phyloP scores from a whole-genome alignment of 805 yeast species.

The Kuraishia molischiana region DNA sequence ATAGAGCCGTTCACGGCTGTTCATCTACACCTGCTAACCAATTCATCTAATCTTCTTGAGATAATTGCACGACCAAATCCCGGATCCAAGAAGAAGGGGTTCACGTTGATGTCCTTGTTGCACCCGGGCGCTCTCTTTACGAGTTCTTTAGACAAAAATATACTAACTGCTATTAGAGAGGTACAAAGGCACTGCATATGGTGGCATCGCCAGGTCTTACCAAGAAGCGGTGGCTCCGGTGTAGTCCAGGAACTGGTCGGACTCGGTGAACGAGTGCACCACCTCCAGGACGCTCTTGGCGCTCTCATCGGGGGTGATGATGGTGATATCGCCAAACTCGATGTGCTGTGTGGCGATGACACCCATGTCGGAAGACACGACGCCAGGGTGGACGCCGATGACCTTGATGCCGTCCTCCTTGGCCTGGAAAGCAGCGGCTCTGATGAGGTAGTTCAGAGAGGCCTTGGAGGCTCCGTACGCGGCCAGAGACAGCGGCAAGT shows the following conservation, averaged over 20 bases:
- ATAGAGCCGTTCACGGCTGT: no score
- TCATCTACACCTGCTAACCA: no score
- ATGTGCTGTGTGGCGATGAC: not conserved
- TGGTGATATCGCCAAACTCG: not conserved
- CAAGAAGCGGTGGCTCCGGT: no score
- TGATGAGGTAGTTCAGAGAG: conserved; percentile 23
- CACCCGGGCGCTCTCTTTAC: no score
- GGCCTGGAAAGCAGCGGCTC: conserved; percentile 16
- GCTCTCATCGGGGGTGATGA: conserved; percentile 17
- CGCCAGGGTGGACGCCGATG: conserved; percentile 28
- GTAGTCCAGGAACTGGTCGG: conserved; percentile 16
- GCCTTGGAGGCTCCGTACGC: conserved; percentile 29
- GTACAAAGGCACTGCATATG: no score
- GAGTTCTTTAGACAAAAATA: no score
- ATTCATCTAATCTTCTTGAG: no score
- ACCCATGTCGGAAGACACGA: conserved; percentile 25
- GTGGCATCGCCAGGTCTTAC: no score
- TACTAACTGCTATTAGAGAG: no score
- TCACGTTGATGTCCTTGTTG: no score
- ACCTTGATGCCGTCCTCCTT: conserved; percentile 16
- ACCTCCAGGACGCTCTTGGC: conserved; percentile 11
- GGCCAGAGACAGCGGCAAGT: conserved; percentile 9
- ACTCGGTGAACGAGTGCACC: conserved; percentile 13
- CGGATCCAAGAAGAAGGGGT: no score
- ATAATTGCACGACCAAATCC: no score